Evolutionary conservation across 495 filamentous ascomycete genomes (phyloP), one percentile per base, ranked within the genome.

Genomic region (Letharia columbiana): DNA sequence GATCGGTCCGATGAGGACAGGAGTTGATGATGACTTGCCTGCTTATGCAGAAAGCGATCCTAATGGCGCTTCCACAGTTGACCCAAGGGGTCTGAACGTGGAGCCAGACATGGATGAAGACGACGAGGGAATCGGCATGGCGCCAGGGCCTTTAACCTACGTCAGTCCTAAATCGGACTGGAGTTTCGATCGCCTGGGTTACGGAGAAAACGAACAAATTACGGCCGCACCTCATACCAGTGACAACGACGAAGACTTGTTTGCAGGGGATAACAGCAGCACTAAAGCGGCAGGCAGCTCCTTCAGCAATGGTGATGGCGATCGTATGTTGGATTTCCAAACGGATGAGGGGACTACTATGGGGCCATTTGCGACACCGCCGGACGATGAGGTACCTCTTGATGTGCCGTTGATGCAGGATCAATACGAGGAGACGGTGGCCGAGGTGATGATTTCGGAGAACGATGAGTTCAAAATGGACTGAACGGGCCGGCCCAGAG

Each of bases 251-350:
- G 73, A 74, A 60, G 73, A 77, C 40, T 64, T 79, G 1, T 75
- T 77, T 68, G 71, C 71, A 47, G 54, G 54, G 31, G 78, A 79
- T 45, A 74, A 77, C 60, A 71, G 75, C 59, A 81, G 78, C 71
- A 80, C 76, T 60, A 73, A 75, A 67, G 79, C 78, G 10, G 79
- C 78, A n/a, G 76, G 75, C 11, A 79, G 77, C 31, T 73, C 72
- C 11, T 70, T 76, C 33, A 81, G 77, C 62, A 74, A 77, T 63
- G 79, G 75, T 37, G 67, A 73, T 23, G 74, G 73, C n/a, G 65
- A 80, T 64, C 68, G 70, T 57, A 68, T 80, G 33, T 72, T 71
- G 1, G 76, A 74, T 31, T 75, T 73, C 59, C 70, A 71, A 4
- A 70, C 63, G 8, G 70, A 73, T 33, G 66, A 69, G n/a, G 74